These are phyloP conservation scores for Cenchrus purpureus DNA, from an alignment of 176 grass and related monocot species.

Conservation along the genomic window DNA sequence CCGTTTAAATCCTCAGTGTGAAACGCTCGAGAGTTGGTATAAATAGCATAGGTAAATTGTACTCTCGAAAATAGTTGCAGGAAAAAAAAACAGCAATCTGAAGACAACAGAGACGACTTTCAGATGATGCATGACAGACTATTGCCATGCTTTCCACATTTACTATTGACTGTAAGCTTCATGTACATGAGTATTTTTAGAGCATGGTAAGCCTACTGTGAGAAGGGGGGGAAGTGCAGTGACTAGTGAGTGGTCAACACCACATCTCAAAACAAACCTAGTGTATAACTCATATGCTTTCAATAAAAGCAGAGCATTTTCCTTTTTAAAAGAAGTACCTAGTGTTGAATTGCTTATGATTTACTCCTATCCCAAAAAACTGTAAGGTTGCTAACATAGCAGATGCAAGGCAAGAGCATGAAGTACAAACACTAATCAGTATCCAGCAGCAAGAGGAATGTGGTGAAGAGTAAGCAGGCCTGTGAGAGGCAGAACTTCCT, in stretches of 20 bases:
- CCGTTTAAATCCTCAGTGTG: not conserved
- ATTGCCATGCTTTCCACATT: not conserved
- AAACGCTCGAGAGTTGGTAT: constrained; percentile 10
- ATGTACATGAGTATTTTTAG: constrained; percentile 3
- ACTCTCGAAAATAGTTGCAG: not conserved
- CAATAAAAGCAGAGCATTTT: too few species aligned
- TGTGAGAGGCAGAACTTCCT: constrained; percentile 3
- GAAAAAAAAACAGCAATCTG: not conserved
- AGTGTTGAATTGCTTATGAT: not conserved
- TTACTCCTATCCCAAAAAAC: not conserved
- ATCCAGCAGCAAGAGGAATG: constrained; percentile 11
- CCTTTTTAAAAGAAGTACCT: not conserved
- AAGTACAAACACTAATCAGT: not conserved
- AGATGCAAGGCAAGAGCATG: constrained; percentile 12
- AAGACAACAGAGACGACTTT: not conserved
- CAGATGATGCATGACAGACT: not conserved
- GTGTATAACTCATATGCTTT: too few species aligned
- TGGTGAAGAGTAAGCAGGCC: constrained; percentile 5
- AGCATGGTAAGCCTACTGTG: constrained; percentile 4
- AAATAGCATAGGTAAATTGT: not conserved
- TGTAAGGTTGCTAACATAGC: not conserved
- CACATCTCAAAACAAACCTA: not conserved
- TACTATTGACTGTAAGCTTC: not conserved
- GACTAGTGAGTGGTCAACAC: not conserved
- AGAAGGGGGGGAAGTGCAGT: not conserved